Conservation (phyloP, 805 yeast genomes). For the Myxozyma mucilagina region DNA sequence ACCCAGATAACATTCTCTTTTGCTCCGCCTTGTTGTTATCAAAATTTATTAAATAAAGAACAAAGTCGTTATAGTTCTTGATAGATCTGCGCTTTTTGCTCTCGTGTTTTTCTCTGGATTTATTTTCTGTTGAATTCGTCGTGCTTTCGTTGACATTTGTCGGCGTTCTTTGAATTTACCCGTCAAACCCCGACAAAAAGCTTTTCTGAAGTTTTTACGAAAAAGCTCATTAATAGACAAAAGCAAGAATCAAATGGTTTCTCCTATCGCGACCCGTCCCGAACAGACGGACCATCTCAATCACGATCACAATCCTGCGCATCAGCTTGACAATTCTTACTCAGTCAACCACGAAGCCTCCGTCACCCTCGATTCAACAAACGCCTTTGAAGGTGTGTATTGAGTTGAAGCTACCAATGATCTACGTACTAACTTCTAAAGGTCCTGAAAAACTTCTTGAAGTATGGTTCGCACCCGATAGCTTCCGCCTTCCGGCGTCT, state of each 20-base stretch:
- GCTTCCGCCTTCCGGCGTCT: conserved; percentile 44
- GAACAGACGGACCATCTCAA: neutral
- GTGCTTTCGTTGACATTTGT: neutral
- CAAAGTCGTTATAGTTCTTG: too few species aligned
- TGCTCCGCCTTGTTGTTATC: neutral
- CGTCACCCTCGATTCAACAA: conserved; percentile 77
- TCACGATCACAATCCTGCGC: conserved; percentile 10
- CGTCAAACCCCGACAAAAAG: neutral
- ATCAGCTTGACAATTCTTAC: conserved; percentile 21
- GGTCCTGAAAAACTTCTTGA: conserved; percentile 92
- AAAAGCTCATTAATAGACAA: neutral
- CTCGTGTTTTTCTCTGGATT: too few species aligned
- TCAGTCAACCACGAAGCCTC: conserved; percentile 79
- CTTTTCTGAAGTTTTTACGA: conserved; percentile 1
- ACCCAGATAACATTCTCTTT: too few species aligned
- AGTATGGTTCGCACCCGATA: conserved; percentile 74
- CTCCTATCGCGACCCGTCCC: conserved; percentile 7
- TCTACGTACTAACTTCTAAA: conserved; percentile 9
- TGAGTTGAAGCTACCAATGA: neutral
- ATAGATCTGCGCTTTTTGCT: too few species aligned
- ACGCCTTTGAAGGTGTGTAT: conserved; percentile 73
- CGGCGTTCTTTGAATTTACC: neutral
- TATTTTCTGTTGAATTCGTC: too few species aligned
- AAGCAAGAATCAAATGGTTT: conserved; percentile 9
- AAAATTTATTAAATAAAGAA: too few species aligned